Conservation (phyloP, 352 stramenopile species). For the Phytopythium cucurbitacearum region DNA sequence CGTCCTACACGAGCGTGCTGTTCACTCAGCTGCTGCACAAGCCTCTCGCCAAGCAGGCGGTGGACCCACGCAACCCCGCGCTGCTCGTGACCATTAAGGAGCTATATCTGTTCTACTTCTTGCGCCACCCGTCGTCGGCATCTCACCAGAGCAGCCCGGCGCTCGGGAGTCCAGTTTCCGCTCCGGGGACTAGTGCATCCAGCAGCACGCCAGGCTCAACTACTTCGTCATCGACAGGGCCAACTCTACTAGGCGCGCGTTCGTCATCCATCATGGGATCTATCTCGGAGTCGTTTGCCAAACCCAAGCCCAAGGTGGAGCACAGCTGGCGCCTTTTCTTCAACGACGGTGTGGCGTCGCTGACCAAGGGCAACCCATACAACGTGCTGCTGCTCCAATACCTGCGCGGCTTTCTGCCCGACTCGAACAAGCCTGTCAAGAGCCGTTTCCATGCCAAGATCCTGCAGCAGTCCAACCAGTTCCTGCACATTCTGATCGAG, state of each 20-base stretch:
- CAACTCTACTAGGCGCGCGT: not conserved
- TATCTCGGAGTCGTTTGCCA: conserved; percentile 46
- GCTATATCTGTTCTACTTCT: conserved; percentile 83
- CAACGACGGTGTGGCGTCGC: conserved; percentile 51
- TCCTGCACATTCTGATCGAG: conserved; percentile 83
- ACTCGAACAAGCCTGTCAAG: conserved; percentile 49
- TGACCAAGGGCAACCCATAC: conserved; percentile 78
- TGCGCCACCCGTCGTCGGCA: conserved; percentile 69
- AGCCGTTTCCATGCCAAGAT: conserved; percentile 79
- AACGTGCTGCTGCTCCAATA: conserved; percentile 84
- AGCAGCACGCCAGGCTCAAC: not conserved
- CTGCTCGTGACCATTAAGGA: conserved; percentile 83
- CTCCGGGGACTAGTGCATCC: not conserved
- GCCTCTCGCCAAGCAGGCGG: conserved; percentile 66
- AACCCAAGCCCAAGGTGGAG: conserved; percentile 41
- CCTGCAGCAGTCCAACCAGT: conserved; percentile 73
- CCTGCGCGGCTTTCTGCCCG: conserved; percentile 70
- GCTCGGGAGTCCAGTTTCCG: no score
- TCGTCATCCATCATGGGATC: conserved; percentile 38
- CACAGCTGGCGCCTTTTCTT: conserved; percentile 74
- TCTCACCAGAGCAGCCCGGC: conserved; percentile 50
- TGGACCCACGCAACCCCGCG: conserved; percentile 72
- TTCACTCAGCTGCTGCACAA: conserved; percentile 86
- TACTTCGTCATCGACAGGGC: not conserved
- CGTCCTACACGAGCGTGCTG: conserved; percentile 54